phyloP scores from a whole-genome alignment of 2,329 filamentous ascomycete species.

The Exophiala xenobiotica region DNA sequence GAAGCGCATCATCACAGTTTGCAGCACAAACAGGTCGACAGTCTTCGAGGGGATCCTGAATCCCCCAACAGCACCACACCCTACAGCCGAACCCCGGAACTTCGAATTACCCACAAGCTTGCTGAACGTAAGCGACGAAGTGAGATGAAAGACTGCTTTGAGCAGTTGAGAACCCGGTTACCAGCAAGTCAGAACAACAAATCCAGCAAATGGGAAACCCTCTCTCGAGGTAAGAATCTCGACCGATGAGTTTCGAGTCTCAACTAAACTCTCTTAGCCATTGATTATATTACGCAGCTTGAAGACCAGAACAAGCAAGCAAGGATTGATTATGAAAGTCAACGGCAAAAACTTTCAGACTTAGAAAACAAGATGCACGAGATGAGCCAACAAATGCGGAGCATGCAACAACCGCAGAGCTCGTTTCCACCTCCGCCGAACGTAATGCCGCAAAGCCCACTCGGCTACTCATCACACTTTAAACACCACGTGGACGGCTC shows the following conservation, averaged over 20 bases:
- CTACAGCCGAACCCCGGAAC: constrained; percentile 51
- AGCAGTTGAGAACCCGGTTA: constrained; percentile 45
- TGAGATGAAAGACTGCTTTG: constrained; percentile 55
- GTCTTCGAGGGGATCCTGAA: constrained; percentile 48
- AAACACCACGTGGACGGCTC: constrained; percentile 24
- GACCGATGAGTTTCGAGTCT: background rate
- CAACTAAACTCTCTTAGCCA: constrained; percentile 36
- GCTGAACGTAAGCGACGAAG: constrained; percentile 53
- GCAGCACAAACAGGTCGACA: constrained; percentile 50
- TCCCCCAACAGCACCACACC: constrained; percentile 43
- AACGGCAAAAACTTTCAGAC: constrained; percentile 33
- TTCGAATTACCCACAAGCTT: constrained; percentile 51
- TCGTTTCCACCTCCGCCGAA: constrained; percentile 30
- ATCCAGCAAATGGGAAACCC: constrained; percentile 54
- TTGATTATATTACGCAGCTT: constrained; percentile 49
- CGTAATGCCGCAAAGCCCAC: constrained; percentile 25
- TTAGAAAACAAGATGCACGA: constrained; percentile 37
- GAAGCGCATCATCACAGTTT: constrained; percentile 49
- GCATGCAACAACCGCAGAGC: constrained; percentile 28
- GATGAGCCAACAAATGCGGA: constrained; percentile 34
- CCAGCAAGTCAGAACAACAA: constrained; percentile 50
- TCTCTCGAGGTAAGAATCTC: constrained; percentile 43
- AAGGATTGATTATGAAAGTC: constrained; percentile 39
- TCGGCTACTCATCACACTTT: constrained; percentile 26
- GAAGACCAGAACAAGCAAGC: constrained; percentile 42